Conservation (phyloP, 805 yeast species). For the Spathaspora sp. region DNA sequence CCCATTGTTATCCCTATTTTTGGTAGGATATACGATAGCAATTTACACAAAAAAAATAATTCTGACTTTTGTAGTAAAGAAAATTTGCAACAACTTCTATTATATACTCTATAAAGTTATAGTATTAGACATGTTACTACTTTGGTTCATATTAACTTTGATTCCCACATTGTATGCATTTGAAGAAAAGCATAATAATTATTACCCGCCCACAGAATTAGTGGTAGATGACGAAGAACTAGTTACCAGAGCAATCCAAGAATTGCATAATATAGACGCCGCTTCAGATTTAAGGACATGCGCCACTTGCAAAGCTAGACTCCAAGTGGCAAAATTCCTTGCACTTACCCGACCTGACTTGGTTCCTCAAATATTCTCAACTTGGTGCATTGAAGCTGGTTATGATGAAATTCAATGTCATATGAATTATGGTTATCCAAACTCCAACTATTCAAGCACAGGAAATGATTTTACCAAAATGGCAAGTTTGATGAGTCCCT, state of each 20-base stretch:
- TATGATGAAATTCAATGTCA: constrained; percentile 27
- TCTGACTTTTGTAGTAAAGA: background rate
- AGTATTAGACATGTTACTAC: background rate
- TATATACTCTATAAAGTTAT: background rate
- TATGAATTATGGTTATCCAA: constrained; percentile 22
- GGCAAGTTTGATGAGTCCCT: constrained; percentile 48
- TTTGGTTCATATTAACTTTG: background rate
- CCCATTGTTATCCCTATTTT: background rate
- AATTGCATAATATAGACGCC: constrained; percentile 13
- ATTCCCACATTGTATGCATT: background rate
- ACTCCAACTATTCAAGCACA: constrained; percentile 25
- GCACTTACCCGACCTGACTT: constrained; percentile 38
- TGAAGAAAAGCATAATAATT: constrained; percentile 1
- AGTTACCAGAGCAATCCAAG: constrained; percentile 7
- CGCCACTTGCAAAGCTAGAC: constrained; percentile 10
- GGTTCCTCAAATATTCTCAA: constrained; percentile 34
- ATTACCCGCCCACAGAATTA: constrained; percentile 10
- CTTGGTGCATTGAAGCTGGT: constrained; percentile 41
- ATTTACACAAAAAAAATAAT: background rate
- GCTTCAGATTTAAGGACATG: constrained; percentile 11
- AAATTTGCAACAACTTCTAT: background rate
- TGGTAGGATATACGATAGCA: background rate
- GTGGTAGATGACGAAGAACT: constrained; percentile 11
- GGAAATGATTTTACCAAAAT: constrained; percentile 43
- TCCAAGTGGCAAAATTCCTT: constrained; percentile 19